A percentile compares a stretch with the other conserved stretches of the same genome.
Conservation (phyloP, 2,329 filamentous ascomycete genomes). For the Huntiella decipiens region DNA sequence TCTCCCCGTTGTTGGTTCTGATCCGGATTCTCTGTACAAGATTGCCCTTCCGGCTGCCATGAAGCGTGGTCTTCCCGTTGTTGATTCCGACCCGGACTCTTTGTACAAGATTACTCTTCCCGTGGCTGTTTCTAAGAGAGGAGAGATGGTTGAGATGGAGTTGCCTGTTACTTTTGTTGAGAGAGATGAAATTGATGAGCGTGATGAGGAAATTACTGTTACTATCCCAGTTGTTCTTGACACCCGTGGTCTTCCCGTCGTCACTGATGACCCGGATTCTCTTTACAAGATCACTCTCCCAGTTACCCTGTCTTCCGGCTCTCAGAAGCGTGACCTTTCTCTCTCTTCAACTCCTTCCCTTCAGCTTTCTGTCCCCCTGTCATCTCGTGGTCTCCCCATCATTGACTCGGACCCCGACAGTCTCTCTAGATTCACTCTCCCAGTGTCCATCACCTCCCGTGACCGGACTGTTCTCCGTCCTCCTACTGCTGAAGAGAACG, state of each 20-base stretch:
- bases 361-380: constrained; percentile 4
- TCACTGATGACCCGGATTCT: constrained; percentile 7
- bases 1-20: constrained; percentile 6
- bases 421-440: constrained; percentile 9
- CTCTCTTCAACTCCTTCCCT: constrained; percentile 2
- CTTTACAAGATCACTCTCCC: constrained; percentile 10
- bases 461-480: constrained; percentile 5
- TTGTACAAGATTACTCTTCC: constrained; percentile 9
- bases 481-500: background rate
- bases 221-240: constrained; percentile 10
- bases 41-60: constrained; percentile 4
- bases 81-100: constrained; percentile 7
- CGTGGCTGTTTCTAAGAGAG: background rate
- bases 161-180: constrained; percentile 5
- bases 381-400: constrained; percentile 4
- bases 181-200: constrained; percentile 1
- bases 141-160: background rate
- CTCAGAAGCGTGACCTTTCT: background rate
- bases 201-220: constrained; percentile 2
- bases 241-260: constrained; percentile 7
- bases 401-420: constrained; percentile 2
- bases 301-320: constrained; percentile 1
- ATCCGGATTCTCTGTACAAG: constrained; percentile 9
- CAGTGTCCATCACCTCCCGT: constrained; percentile 2
- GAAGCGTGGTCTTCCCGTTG: constrained; percentile 5